phyloP scores from a whole-genome alignment of 2,329 filamentous ascomycete species.

The Xylaria polymorpha region DNA sequence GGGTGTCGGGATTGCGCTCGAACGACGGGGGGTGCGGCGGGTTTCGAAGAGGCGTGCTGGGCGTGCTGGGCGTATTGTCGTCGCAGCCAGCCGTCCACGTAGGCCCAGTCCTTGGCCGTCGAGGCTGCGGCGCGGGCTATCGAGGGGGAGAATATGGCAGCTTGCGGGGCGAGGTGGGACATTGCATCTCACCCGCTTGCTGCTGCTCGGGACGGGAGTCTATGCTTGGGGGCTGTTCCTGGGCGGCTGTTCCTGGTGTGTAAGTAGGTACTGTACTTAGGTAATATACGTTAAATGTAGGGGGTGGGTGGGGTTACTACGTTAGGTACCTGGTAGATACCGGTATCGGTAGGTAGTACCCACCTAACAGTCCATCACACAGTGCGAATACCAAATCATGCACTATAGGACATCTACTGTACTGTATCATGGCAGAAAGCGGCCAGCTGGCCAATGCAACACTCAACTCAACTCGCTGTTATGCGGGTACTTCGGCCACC shows the following conservation, averaged over 20 bases:
- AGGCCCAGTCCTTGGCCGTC: constrained; percentile 90
- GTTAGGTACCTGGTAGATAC: too few relatives aligned
- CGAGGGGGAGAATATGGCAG: constrained; percentile 75
- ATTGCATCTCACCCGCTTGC: constrained; percentile 39
- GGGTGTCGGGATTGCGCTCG: constrained; percentile 87
- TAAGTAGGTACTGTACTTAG: too few relatives aligned
- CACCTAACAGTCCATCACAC: too few relatives aligned
- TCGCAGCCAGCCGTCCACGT: constrained; percentile 84
- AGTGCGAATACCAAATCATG: too few relatives aligned
- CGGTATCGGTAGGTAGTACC: too few relatives aligned
- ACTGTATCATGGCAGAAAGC: too few relatives aligned
- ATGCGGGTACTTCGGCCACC: constrained; percentile 29
- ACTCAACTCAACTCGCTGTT: constrained; percentile 28
- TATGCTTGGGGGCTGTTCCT: neutral
- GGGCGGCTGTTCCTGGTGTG: neutral
- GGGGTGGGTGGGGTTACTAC: too few relatives aligned
- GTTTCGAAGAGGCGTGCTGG: constrained; percentile 53
- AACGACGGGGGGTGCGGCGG: constrained; percentile 75
- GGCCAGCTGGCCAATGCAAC: constrained; percentile 8
- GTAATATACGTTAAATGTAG: too few relatives aligned
- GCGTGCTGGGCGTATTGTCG: constrained; percentile 67
- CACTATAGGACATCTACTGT: too few relatives aligned
- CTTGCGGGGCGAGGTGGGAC: constrained; percentile 49
- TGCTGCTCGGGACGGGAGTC: too few relatives aligned
- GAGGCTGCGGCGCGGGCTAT: constrained; percentile 80